Percentiles rank a stretch among this genome's conserved stretches.
Evolutionary conservation across 148 eudicot species (phyloP).

Genomic region (Cornus suecica): DNA sequence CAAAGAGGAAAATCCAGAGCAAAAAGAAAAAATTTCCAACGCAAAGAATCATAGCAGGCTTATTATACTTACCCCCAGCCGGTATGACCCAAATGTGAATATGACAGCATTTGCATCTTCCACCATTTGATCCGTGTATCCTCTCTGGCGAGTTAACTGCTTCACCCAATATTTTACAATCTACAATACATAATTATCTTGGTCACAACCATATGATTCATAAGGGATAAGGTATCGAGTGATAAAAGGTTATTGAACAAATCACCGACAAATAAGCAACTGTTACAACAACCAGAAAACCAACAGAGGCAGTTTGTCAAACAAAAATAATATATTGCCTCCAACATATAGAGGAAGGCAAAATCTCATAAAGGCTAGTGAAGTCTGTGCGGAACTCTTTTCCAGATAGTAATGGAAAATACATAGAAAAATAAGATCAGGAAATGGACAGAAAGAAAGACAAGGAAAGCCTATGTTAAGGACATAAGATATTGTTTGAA

Average conservation of each 20-base stretch:
- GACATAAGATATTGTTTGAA: background rate
- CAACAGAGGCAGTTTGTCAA: background rate
- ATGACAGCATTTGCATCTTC: slow-evolving; percentile 47
- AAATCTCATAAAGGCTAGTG: background rate
- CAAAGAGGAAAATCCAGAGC: background rate
- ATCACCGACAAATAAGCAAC: slow-evolving; percentile 4
- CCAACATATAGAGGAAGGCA: background rate
- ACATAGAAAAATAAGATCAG: background rate
- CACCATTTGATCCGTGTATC: slow-evolving; percentile 45
- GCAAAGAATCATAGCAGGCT: slow-evolving; percentile 3
- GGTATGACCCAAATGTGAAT: slow-evolving; percentile 44
- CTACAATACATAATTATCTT: slow-evolving; percentile 13
- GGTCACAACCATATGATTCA: slow-evolving; percentile 2
- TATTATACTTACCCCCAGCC: slow-evolving; percentile 40
- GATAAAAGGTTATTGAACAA: background rate
- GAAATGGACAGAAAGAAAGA: too few species aligned
- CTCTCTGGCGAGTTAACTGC: slow-evolving; percentile 40
- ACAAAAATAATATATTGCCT: background rate
- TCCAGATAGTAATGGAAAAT: background rate
- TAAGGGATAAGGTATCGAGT: background rate
- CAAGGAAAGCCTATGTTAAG: background rate
- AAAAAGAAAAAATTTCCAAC: too few species aligned
- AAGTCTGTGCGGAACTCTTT: background rate
- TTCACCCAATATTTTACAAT: slow-evolving; percentile 45
- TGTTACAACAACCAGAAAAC: background rate